Evolutionary conservation across 208 protist species (phyloP), one percentile per base, ranked within the genome.

Genomic region (Jaenimonas drosophilae): DNA sequence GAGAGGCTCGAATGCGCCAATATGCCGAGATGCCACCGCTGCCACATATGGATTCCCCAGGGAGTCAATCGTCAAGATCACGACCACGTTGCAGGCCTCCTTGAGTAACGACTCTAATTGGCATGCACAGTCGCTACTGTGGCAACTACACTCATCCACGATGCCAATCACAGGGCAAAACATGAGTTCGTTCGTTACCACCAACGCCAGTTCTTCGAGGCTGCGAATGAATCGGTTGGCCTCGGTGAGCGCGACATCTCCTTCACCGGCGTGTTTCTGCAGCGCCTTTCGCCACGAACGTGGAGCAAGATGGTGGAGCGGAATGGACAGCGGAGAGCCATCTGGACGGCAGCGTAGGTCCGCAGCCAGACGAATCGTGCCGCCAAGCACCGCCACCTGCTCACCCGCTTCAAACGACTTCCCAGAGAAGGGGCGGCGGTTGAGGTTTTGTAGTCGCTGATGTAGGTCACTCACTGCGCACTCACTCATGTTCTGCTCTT

Each of bases 101-200:
- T n/a, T n/a, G n/a, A n/a, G n/a, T n/a, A n/a, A n/a, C n/a, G n/a
- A n/a, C n/a, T n/a, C n/a, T n/a, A n/a, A n/a, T n/a, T n/a, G n/a
- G n/a, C n/a, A n/a, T n/a, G n/a, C n/a, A n/a, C n/a, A n/a, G n/a
- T n/a, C n/a, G n/a, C n/a, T n/a, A n/a, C n/a, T n/a, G n/a, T n/a
- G n/a, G n/a, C n/a, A n/a, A n/a, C n/a, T n/a, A 41, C 42, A 37
- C 48, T 38, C 36, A 41, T 14, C 16, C 23, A 39, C n/a, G 38
- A 2, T 19, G 1, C 59, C 48, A 24, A 70, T 28, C 49, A 76
- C 87, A 4, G 85, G 85, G 42, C 80, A 88, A 62, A 80, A 86
- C 85, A 93, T 93, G 41, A 87, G 72, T 39, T 93, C 85, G 53
- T 89, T 93, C 21, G 79, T 89, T 29, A 89, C 85, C 5, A 89